Evolutionary conservation across 169 alveolate genomes (phyloP).

Genomic region (Plasmodium inui): DNA sequence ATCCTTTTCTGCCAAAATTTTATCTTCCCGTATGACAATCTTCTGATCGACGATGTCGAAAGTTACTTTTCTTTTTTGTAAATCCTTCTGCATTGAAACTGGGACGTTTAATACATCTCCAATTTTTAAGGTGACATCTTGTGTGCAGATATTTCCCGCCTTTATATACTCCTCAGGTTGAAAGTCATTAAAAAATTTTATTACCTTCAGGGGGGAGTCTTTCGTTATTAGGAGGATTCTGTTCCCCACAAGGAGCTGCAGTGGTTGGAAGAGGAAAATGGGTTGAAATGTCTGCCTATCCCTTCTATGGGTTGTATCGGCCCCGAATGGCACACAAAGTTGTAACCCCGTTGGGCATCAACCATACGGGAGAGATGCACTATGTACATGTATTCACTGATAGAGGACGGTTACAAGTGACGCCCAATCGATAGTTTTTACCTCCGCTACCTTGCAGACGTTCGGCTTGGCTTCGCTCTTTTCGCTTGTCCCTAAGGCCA

Average conservation of each 20-base stretch:
- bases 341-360: not conserved
- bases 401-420: not conserved
- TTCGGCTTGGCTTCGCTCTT: conserved; percentile 57
- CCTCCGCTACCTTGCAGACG: conserved; percentile 52
- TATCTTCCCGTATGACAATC: conserved; percentile 63
- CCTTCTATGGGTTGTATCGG: not conserved
- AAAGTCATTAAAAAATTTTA: conserved; percentile 72
- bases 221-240: conserved; percentile 56
- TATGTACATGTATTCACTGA: not conserved
- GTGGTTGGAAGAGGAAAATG: not conserved
- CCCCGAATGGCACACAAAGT: not conserved
- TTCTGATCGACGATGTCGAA: conserved; percentile 74
- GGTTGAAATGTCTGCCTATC: not conserved
- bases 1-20: conserved; percentile 69
- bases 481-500: conserved; percentile 46
- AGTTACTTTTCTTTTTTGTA: conserved; percentile 69
- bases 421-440: not conserved
- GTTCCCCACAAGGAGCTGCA: conserved; percentile 69
- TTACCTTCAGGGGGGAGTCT: conserved; percentile 58
- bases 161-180: conserved; percentile 75
- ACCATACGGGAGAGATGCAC: not conserved
- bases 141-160: conserved; percentile 58
- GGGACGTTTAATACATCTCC: conserved; percentile 72
- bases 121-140: conserved; percentile 34
- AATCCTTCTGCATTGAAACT: conserved; percentile 75